These are phyloP conservation scores for Aspergillus viridinutans DNA, from an alignment of 2,329 filamentous ascomycete genomes.

Conservation along the genomic window DNA sequence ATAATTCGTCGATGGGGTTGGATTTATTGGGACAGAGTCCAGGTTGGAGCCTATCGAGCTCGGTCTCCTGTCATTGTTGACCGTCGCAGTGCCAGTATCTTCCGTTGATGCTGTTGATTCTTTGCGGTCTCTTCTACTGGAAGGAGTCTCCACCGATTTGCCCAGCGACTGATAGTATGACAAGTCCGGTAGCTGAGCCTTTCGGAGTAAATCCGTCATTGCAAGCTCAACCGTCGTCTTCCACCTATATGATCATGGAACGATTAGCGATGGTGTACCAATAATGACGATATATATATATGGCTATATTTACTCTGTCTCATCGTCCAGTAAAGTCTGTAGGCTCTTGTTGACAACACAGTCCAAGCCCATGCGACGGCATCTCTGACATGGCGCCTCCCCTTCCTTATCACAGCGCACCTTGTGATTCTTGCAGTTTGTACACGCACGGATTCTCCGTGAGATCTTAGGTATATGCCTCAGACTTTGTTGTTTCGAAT, in stretches of 20 bases:
- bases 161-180: constrained; percentile 35
- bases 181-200: constrained; percentile 34
- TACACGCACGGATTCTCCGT: constrained; percentile 47
- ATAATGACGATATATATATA: background rate
- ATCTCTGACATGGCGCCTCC: constrained; percentile 48
- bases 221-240: constrained; percentile 37
- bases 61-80: constrained; percentile 13
- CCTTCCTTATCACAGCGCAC: constrained; percentile 53
- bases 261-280: constrained; percentile 7
- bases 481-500: constrained; percentile 18
- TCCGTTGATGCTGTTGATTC: constrained; percentile 32
- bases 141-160: constrained; percentile 25
- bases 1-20: constrained; percentile 19
- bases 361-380: constrained; percentile 46
- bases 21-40: constrained; percentile 9
- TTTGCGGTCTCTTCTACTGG: constrained; percentile 29
- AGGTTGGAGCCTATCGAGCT: constrained; percentile 12
- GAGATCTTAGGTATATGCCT: constrained; percentile 40
- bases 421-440: constrained; percentile 52
- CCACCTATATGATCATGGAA: constrained; percentile 23
- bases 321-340: constrained; percentile 47
- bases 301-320: constrained; percentile 39
- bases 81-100: constrained; percentile 16
- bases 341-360: constrained; percentile 52
- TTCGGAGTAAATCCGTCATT: constrained; percentile 36